Percentiles rank a stretch among this genome's conserved stretches.
Evolutionary conservation across 352 stramenopile genomes (phyloP).

Genomic region (Phytophthora cryptogea): DNA sequence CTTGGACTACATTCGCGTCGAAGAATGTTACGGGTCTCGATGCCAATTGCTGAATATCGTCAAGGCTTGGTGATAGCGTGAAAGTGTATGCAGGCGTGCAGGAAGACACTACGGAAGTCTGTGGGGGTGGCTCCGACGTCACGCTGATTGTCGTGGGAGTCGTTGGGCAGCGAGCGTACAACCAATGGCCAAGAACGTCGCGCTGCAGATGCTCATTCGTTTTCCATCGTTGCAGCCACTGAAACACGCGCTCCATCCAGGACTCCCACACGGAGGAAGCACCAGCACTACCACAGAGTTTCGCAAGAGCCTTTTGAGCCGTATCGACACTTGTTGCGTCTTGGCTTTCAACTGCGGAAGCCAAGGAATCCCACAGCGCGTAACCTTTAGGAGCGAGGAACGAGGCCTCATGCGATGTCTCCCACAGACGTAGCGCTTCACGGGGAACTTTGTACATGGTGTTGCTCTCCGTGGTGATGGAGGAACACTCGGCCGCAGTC

Average conservation of each 20-base stretch:
- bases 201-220: conserved; percentile 55
- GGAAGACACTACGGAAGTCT: conserved; percentile 25
- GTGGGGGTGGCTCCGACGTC: conserved; percentile 14
- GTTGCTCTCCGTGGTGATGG: conserved; percentile 38
- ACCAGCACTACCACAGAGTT: conserved; percentile 24
- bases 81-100: conserved; percentile 41
- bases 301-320: conserved; percentile 32
- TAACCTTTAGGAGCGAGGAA: conserved; percentile 52
- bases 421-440: conserved; percentile 51
- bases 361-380: conserved; percentile 45
- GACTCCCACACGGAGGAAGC: conserved; percentile 38
- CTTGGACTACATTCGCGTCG: conserved; percentile 46
- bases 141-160: conserved; percentile 24
- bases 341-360: conserved; percentile 18
- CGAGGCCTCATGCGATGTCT: conserved; percentile 34
- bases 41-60: conserved; percentile 41
- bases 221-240: conserved; percentile 61
- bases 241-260: conserved; percentile 63
- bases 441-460: conserved; percentile 54
- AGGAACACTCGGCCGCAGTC: conserved; percentile 22
- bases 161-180: conserved; percentile 57
- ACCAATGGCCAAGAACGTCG: conserved; percentile 71
- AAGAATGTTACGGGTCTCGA: conserved; percentile 60
- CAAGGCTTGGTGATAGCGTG: conserved; percentile 37
- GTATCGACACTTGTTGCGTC: conserved; percentile 16